Evolutionary conservation across 768 basidiomycete species (phyloP).

Genomic region (Paxillus involutus): DNA sequence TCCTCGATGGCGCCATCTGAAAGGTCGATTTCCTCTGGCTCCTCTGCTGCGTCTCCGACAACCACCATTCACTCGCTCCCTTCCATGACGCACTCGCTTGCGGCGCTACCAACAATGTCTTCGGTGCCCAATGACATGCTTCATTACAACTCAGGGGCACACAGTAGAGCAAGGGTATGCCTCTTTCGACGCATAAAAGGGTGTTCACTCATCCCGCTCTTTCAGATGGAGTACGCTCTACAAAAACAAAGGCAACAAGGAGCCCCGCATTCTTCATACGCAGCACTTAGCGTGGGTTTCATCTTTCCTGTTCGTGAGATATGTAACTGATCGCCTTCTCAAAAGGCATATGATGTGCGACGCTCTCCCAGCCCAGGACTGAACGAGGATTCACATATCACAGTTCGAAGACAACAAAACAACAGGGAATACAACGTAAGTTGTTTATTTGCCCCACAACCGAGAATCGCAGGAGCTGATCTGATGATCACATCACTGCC

Average conservation of each 20-base stretch:
- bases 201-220: slow-evolving; percentile 5
- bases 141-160: slow-evolving; percentile 28
- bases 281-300: slow-evolving; percentile 23
- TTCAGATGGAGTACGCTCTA: slow-evolving; percentile 32
- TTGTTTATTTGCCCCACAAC: background rate
- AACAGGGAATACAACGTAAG: slow-evolving; percentile 22
- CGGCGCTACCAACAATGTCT: slow-evolving; percentile 30
- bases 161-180: slow-evolving; percentile 31
- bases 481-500: slow-evolving; percentile 15
- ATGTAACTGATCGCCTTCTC: background rate
- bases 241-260: slow-evolving; percentile 33
- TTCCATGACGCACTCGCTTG: slow-evolving; percentile 34
- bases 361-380: slow-evolving; percentile 33
- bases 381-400: slow-evolving; percentile 32
- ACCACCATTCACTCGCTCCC: slow-evolving; percentile 29
- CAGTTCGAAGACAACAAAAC: slow-evolving; percentile 30
- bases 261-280: slow-evolving; percentile 11
- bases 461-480: background rate
- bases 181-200: background rate
- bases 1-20: slow-evolving; percentile 35
- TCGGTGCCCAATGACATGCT: slow-evolving; percentile 31
- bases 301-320: slow-evolving; percentile 1
- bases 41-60: slow-evolving; percentile 31
- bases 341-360: slow-evolving; percentile 28
- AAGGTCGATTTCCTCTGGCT: slow-evolving; percentile 32